Evolutionary conservation across 106 monocot species (phyloP).

Genomic region (Acorus calamus): DNA sequence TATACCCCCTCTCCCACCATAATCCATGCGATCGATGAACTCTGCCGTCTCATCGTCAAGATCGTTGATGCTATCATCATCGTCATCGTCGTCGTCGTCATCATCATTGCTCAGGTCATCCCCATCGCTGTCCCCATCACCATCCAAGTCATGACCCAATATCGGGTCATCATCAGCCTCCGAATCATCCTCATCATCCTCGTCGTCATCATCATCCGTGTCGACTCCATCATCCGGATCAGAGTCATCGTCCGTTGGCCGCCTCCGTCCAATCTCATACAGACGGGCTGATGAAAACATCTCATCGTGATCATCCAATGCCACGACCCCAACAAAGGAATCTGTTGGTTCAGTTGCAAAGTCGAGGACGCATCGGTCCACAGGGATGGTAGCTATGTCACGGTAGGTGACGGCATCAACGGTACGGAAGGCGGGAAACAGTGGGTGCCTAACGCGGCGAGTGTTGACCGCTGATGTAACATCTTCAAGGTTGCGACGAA

Average conservation of each 20-base stretch:
- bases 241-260: slow-evolving; percentile 88
- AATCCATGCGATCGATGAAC: slow-evolving; percentile 32
- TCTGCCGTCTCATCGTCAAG: slow-evolving; percentile 43
- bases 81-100: slow-evolving; percentile 42
- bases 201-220: slow-evolving; percentile 69
- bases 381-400: slow-evolving; percentile 82
- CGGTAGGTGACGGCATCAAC: slow-evolving; percentile 79
- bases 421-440: slow-evolving; percentile 89
- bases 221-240: slow-evolving; percentile 86
- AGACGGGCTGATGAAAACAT: slow-evolving; percentile 79
- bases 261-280: slow-evolving; percentile 72
- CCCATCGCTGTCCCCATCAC: slow-evolving; percentile 39
- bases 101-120: slow-evolving; percentile 46
- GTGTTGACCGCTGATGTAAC: slow-evolving; percentile 64
- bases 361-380: slow-evolving; percentile 89
- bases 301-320: slow-evolving; percentile 90
- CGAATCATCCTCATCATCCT: slow-evolving; percentile 44
- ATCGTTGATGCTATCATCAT: slow-evolving; percentile 30
- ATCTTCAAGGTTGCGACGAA: slow-evolving; percentile 87
- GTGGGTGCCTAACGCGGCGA: slow-evolving; percentile 64
- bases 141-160: slow-evolving; percentile 36
- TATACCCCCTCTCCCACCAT: slow-evolving; percentile 48
- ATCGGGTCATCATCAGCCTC: slow-evolving; percentile 42
- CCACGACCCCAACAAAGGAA: slow-evolving; percentile 69
- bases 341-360: slow-evolving; percentile 67